Conservation (phyloP, 495 filamentous ascomycete species). For the Talaromyces wortmannii region DNA sequence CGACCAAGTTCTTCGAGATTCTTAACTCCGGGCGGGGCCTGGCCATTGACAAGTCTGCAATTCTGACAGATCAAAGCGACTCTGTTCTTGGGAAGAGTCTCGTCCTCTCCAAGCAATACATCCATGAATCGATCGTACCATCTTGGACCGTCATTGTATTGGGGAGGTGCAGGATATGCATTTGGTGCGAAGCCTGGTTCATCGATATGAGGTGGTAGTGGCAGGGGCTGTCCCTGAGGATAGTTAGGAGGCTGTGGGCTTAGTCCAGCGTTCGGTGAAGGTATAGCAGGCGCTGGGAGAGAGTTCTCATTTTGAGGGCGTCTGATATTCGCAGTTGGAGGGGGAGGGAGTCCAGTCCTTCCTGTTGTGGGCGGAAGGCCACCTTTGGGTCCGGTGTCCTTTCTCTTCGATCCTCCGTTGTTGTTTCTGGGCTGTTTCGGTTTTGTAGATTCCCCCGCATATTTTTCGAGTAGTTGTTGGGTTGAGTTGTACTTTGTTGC, state of each 20-base stretch:
- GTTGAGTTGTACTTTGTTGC: conserved; percentile 95
- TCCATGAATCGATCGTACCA: conserved; percentile 97
- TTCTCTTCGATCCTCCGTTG: conserved; percentile 13
- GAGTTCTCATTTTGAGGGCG: conserved; percentile 12
- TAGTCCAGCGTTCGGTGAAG: conserved; percentile 8
- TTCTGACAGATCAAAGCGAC: conserved; percentile 77
- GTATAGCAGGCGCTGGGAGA: conserved; percentile 6
- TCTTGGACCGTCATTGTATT: conserved; percentile 45
- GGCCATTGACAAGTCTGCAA: conserved; percentile 90
- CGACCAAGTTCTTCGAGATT: conserved; percentile 71
- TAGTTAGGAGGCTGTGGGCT: conserved; percentile 18
- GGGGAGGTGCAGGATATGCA: conserved; percentile 41
- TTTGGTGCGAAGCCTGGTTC: conserved; percentile 55
- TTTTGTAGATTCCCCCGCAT: conserved; percentile 59
- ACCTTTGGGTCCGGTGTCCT: conserved; percentile 15
- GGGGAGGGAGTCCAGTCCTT: conserved; percentile 57
- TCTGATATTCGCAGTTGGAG: conserved; percentile 81
- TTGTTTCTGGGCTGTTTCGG: conserved; percentile 32
- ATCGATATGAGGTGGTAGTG: conserved; percentile 14
- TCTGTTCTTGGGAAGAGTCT: conserved; percentile 85
- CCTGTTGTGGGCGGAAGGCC: conserved; percentile 6
- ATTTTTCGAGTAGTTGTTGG: conserved; percentile 88
- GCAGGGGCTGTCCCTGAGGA: conserved; percentile 5
- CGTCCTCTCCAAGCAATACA: conserved; percentile 89
- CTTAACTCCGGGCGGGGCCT: conserved; percentile 83